Evolutionary conservation across 2,329 filamentous ascomycete genomes (phyloP), one percentile per base, ranked within the genome.

Genomic region (Chaetomiaceae sp.): DNA sequence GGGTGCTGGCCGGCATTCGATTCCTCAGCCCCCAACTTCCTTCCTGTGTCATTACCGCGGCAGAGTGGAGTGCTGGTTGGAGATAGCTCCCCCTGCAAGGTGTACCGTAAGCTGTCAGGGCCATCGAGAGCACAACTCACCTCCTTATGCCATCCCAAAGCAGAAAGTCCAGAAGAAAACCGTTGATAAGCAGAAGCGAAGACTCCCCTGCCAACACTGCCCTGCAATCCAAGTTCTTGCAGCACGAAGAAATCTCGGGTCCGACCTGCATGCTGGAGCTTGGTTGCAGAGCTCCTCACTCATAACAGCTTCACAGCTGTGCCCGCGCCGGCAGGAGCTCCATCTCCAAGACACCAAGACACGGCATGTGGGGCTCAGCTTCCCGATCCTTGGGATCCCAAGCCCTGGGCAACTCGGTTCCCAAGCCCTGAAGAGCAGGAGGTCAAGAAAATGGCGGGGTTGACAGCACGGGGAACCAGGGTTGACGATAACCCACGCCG

Each of bases 331-430:
- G 17, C 37, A 19, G 20, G 23, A 44, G 31, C 53, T 47, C 44
- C 53, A 34, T 38, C 43, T 27, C 9, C 25, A 27, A 27, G n/a
- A n/a, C n/a, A 9, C 39, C 37, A 51, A 52, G 49, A 48, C 49
- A 45, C 27, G 44, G 48, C 44, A 40, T 52, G 54, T 56, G 54
- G 54, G 54, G 49, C 40, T 9, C n/a, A 14, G n/a, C 40, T 45
- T 31, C 44, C 36, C 44, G 31, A 27, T n/a, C 51, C 46, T 29
- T 44, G 51, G 45, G 45, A 25, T 31, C 20, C 22, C n/a, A n/a
- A n/a, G n/a, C 31, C n/a, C 20, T 19, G 22, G n/a, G n/a, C n/a
- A n/a, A n/a, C n/a, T n/a, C n/a, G 38, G 39, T 19, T 20, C 31
- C 37, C 17, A 38, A 31, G 37, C 33, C 17, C 23, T n/a, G 23